Evolutionary conservation across 129 eudicot species (phyloP), one percentile per base, ranked within the genome.

Genomic region (Saussurea involucrata): DNA sequence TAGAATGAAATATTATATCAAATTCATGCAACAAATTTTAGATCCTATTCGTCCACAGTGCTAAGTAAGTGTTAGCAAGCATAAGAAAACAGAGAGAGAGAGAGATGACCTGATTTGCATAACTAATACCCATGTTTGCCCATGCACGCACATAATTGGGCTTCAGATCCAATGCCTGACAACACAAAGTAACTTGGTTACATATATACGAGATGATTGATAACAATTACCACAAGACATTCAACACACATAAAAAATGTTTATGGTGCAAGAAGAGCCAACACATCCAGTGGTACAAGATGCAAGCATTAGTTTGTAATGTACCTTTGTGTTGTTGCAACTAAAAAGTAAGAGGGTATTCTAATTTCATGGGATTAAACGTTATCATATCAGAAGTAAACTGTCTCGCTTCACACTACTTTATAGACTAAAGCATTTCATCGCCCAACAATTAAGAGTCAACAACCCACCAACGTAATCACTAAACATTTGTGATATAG

Each of bases 111-210:
- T 94, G 98, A 81, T 94, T 94, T 70, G 98, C 97, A 36, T 91
- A 91, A 78, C 98, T 94, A 78, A 94, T 94, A 65, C 98, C 98
- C 97, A 94, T 94, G 86, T 94, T 94, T 44, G 98, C 98, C 98
- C 98, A 94, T 34, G 98, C 98, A 44, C 98, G 98, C 24, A 94
- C 98, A 65, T 94, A 91, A 74, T 94, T 94, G 20, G 98, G 98
- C 90, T 94, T 94, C 63, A 94, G 76, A 89, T 91, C 96, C 65
- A 94, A 86, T 32, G 98, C 98, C 98, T 94, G 85, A 72, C 17
- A 81, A 80, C 27, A 40, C 68, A 65, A 11, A 57, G 60, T 60
- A 60, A 60, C 18, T 60, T 20, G 28, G 4, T 60, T 21, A 60
- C 27, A 69, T 75, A 36, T 32, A 58, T 6, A 58, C 2, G 10